Base-by-base conservation (phyloP, 2,329 filamentous ascomycete species). In the Fusarium marasasianum region DNA sequence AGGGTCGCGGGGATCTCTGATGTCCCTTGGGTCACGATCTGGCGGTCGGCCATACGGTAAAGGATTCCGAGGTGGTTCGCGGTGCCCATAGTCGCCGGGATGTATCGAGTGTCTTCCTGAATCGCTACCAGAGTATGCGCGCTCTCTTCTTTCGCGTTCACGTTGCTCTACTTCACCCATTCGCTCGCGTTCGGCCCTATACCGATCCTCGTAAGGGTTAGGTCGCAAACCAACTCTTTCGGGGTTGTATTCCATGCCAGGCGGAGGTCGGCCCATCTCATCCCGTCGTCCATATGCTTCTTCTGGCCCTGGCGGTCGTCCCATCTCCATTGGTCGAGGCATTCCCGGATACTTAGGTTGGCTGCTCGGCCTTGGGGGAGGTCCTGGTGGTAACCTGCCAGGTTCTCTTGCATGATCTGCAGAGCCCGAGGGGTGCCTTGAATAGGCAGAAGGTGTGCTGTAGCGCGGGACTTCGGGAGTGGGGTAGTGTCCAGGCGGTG, bases 401-500 rank as follows among this genome's bases (percentile, higher is more conserved):
- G 81, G 77, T 15, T 86, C 84, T 67, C 84, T 80, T 44, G 78
- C 80, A 72, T 78, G 86, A 29, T 91, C 89, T 20, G 81, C 81
- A 10, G 83, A 83, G 20, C 84, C 81, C 45, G 87, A 87, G 4
- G 86, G 85, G 8, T 86, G 86, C 43, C 88, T 84, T 50, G 85
- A 85, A 53, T 89, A 91, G 17, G 84, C 81, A 62, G 90, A 88
- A 2, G 90, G 89, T 6, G 90, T 91, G 40, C 87, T 85, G 73
- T 90, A 92, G 68, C 89, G 86, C 70, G 87, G 86, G 24, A 88
- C 79, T 73, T 91, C 90, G 33, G 89, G 90, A 0, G 89, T 91
- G 6, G 89, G 84, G 72, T 88, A 89, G 44, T 84, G 80, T 61
- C 83, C 83, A 74, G 87, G 83, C 11, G 87, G 87, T 20, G 88